Evolutionary conservation across 1,139 yeast genomes (phyloP), one percentile per base, ranked within the genome.

Genomic region (Yamadazyma trypodendri): DNA sequence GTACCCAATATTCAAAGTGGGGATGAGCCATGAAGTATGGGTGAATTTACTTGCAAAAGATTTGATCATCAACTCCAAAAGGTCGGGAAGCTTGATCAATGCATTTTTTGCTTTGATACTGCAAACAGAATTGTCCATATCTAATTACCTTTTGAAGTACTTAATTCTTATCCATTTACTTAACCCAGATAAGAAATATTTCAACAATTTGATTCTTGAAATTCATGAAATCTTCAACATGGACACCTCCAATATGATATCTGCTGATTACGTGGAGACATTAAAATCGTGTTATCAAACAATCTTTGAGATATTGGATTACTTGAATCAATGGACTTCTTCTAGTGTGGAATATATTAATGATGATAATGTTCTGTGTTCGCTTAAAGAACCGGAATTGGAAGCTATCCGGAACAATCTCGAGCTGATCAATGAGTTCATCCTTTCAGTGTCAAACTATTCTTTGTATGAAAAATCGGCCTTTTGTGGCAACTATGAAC

Each of bases 401-500:
- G 36, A 46, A 11, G 11, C 29, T 3, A 30, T 49, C 9, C 58
- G 55, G 24, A 50, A 59, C 23, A 67, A 68, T 39, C 59, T 74
- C 5, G 49, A 50, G 14, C 49, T 53, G 18, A 71, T 71, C 3
- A 77, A 77, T 35, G 48, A 46, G 1, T 77, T 88, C 40, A 52
- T 85, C 24, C 60, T 58, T 2, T 56, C 61, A 4, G 76, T 90
- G 13, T 87, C 95, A 0, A 78, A 82, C 28, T 79, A 78, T 32
- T 56, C 84, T 17, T 69, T 94, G 51, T 97, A 96, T 0, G 67
- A 73, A 28, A 73, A 92, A 38, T 84, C 97, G 0, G 76, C 88
- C 2, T 89, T 87, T 46, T 87, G 95, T 46, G 85, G 81, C 38
- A 82, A 95, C 0, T 88, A 80, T 52, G 97, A 95, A 44, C 71